These are phyloP conservation scores for Acer yangbiense DNA, from an alignment of 345 rosid species.

Conservation along the genomic window DNA sequence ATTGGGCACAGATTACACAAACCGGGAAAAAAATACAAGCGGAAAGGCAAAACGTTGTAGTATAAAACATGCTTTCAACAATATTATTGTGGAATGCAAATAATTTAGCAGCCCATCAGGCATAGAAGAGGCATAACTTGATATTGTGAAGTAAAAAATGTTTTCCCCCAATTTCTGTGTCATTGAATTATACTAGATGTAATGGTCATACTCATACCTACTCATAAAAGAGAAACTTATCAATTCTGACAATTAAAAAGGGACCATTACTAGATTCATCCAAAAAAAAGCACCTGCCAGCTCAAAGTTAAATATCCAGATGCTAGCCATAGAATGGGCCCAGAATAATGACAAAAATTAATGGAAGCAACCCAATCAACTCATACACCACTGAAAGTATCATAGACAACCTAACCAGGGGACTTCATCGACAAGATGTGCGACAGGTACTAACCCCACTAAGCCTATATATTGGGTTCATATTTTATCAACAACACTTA, in stretches of 20 bases:
- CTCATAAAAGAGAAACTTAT: not conserved
- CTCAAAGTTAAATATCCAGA: not conserved
- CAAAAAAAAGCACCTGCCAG: not conserved
- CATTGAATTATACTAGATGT: not conserved
- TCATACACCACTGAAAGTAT: conserved; percentile 1
- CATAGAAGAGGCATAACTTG: not conserved
- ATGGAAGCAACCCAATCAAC: not conserved
- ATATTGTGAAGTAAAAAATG: not conserved
- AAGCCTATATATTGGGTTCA: not conserved
- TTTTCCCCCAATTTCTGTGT: not conserved
- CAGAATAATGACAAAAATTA: conserved; percentile 7
- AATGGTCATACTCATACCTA: not conserved
- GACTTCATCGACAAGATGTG: not conserved
- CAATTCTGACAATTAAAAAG: not conserved
- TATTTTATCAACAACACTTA: not conserved
- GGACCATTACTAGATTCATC: not conserved
- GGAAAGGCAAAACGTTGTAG: not conserved
- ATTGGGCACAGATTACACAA: conserved; percentile 9
- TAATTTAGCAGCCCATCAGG: not conserved
- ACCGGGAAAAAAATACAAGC: not conserved
- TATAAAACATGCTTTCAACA: not conserved
- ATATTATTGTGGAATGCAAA: conserved; percentile 9
- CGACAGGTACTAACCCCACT: not conserved
- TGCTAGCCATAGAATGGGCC: not conserved
- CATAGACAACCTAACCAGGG: conserved; percentile 7